A percentile compares a stretch with the other conserved stretches of the same genome.
These are phyloP conservation scores for Oryza glumipatula DNA, from an alignment of 176 grass and related monocot genomes.

Conservation along the genomic window DNA sequence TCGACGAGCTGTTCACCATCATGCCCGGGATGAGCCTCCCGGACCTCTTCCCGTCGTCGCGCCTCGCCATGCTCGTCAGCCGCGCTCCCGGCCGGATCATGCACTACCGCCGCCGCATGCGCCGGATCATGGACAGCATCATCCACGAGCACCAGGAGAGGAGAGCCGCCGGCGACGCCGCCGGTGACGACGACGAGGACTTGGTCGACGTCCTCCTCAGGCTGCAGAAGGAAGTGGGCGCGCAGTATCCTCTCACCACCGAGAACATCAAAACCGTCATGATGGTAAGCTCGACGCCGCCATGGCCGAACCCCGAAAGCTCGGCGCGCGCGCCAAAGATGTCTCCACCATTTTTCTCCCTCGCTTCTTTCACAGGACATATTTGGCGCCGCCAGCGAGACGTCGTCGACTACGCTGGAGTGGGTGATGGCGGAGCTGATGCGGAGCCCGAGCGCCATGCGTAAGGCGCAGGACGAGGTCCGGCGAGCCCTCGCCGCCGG, in stretches of 20 bases:
- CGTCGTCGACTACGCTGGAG: conserved; percentile 41
- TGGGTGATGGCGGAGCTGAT: conserved; percentile 61
- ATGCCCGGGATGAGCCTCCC: conserved; percentile 58
- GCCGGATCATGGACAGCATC: conserved; percentile 45
- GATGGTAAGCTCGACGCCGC: conserved; percentile 24
- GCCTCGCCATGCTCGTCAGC: conserved; percentile 47
- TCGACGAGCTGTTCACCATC: conserved; percentile 35
- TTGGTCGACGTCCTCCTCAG: conserved; percentile 56
- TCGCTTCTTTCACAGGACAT: conserved; percentile 35
- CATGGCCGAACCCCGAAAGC: not conserved
- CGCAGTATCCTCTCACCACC: conserved; percentile 48
- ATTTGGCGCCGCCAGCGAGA: conserved; percentile 52
- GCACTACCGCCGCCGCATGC: conserved; percentile 32
- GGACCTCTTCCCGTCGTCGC: conserved; percentile 67
- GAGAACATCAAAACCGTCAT: conserved; percentile 63
- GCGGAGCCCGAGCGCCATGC: conserved; percentile 31
- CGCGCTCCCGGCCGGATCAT: conserved; percentile 8
- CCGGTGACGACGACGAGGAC: conserved; percentile 27
- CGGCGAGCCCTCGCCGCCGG: conserved; percentile 13
- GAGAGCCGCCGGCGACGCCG: not conserved
- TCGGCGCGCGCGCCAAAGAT: not conserved
- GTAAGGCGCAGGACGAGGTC: conserved; percentile 47
- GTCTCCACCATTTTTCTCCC: not conserved
- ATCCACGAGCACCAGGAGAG: conserved; percentile 46
- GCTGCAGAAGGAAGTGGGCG: conserved; percentile 43